Evolutionary conservation across 78 protist species (phyloP).

Genomic region (Chrysochromulina parva): DNA sequence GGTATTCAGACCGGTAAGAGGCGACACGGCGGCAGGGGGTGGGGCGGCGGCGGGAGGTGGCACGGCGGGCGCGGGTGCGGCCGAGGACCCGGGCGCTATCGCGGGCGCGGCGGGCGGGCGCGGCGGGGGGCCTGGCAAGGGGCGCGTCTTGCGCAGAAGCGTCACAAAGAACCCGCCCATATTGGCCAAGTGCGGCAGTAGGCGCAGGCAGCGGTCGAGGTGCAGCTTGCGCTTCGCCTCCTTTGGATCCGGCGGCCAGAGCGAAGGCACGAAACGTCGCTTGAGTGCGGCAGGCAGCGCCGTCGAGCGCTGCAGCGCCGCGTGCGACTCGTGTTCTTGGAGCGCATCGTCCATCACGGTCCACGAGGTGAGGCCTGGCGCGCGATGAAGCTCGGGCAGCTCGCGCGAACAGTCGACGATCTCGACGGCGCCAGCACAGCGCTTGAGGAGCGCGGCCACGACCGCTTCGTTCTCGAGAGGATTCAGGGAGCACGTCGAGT

Average conservation of each 20-base stretch:
- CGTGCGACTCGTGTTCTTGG: not conserved
- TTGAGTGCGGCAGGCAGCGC: not conserved
- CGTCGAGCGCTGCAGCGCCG: not conserved
- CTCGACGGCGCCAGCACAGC: conserved; percentile 44
- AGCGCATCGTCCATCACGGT: not conserved
- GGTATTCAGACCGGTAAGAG: not conserved
- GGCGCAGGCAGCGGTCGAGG: conserved; percentile 78
- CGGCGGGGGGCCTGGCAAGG: not conserved
- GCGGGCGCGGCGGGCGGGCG: not conserved
- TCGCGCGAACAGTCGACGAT: conserved; percentile 70
- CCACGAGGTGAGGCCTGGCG: not conserved
- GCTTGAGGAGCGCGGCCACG: conserved; percentile 75
- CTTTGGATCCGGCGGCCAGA: conserved; percentile 62
- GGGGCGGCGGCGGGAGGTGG: not conserved
- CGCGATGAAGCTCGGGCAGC: not conserved
- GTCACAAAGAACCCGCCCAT: conserved; percentile 98
- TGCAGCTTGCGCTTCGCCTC: conserved; percentile 50
- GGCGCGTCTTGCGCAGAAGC: conserved; percentile 56
- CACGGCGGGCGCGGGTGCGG: not conserved
- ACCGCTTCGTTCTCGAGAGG: conserved; percentile 98
- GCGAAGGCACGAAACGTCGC: conserved; percentile 3
- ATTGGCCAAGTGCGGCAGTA: conserved; percentile 88
- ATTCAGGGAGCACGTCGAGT: conserved; percentile 96
- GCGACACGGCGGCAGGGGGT: not conserved
- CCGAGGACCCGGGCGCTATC: not conserved